Conservation (phyloP, 129 eudicot species). For the Logfia minima region DNA sequence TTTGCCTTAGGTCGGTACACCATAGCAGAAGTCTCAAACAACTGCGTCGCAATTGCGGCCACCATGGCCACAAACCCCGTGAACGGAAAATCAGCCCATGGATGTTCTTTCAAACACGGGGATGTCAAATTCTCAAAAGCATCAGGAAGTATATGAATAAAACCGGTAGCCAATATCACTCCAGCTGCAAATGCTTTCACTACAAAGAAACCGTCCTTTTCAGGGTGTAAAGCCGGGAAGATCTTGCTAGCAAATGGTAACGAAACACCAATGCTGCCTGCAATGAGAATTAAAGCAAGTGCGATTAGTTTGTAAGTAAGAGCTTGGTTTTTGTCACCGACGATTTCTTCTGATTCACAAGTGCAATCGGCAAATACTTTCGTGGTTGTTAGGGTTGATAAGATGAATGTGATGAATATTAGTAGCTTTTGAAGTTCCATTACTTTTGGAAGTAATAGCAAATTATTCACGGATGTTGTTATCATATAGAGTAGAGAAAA, state of each 20-base stretch:
- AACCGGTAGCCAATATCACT: conserved; percentile 50
- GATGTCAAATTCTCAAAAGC: conserved; percentile 37
- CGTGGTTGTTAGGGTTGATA: background rate
- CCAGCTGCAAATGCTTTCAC: conserved; percentile 56
- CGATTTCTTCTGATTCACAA: conserved; percentile 22
- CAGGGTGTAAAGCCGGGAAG: conserved; percentile 19
- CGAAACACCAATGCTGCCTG: conserved; percentile 41
- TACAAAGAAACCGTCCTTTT: conserved; percentile 29
- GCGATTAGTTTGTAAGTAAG: conserved; percentile 38
- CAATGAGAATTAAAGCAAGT: conserved; percentile 32
- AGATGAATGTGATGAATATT: background rate
- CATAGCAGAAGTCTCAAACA: conserved; percentile 37
- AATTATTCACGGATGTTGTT: background rate
- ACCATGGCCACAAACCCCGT: conserved; percentile 48
- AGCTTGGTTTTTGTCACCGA: conserved; percentile 23
- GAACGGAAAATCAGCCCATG: conserved; percentile 47
- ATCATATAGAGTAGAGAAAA: too few relatives aligned
- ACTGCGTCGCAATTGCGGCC: conserved; percentile 31
- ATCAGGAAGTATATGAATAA: conserved; percentile 50
- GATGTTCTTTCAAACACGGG: conserved; percentile 34
- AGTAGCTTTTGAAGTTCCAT: conserved; percentile 8
- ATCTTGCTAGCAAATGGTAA: conserved; percentile 38
- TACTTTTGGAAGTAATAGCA: background rate
- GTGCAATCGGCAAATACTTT: conserved; percentile 31
- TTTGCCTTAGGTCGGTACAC: conserved; percentile 22